Evolutionary conservation across 2,329 filamentous ascomycete species (phyloP).

Genomic region (Sporothrix brunneoviolacea): DNA sequence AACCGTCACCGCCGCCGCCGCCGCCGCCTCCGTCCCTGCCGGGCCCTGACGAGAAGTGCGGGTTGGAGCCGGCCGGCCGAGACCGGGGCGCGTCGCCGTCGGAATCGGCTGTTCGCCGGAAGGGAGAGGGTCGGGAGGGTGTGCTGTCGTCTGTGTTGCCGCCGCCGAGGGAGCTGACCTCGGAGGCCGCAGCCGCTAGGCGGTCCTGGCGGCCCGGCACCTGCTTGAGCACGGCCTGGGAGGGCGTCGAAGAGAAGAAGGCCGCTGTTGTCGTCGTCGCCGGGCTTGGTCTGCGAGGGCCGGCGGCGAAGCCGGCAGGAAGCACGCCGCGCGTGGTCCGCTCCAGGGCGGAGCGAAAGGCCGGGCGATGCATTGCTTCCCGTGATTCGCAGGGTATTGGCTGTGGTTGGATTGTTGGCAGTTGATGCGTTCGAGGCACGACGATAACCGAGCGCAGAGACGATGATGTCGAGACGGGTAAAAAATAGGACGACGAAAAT

Average conservation of each 20-base stretch:
- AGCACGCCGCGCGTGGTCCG: conserved; percentile 4
- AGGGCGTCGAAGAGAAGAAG: conserved; percentile 16
- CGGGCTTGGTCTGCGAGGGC: not conserved
- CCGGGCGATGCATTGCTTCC: conserved; percentile 17
- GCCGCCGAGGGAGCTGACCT: conserved; percentile 19
- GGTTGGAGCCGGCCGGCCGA: not conserved
- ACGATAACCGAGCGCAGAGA: not conserved
- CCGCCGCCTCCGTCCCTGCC: not conserved
- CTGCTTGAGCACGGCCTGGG: conserved; percentile 14
- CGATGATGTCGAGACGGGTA: not conserved
- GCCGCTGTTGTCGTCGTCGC: not conserved
- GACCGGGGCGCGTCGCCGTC: no score
- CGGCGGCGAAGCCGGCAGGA: not conserved
- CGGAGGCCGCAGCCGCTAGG: conserved; percentile 20
- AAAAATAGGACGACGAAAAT: conserved; percentile 12
- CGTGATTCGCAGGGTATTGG: not conserved
- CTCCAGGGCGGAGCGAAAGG: conserved; percentile 16
- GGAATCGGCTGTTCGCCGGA: no score
- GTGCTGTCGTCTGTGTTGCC: not conserved
- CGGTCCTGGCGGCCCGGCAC: conserved; percentile 16
- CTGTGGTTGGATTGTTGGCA: not conserved
- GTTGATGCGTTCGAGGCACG: not conserved
- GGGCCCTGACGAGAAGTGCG: not conserved
- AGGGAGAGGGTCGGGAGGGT: no score
- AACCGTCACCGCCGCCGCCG: not conserved